phyloP scores from a whole-genome alignment of 2,329 filamentous ascomycete species.

The Pseudomassariella vexata region DNA sequence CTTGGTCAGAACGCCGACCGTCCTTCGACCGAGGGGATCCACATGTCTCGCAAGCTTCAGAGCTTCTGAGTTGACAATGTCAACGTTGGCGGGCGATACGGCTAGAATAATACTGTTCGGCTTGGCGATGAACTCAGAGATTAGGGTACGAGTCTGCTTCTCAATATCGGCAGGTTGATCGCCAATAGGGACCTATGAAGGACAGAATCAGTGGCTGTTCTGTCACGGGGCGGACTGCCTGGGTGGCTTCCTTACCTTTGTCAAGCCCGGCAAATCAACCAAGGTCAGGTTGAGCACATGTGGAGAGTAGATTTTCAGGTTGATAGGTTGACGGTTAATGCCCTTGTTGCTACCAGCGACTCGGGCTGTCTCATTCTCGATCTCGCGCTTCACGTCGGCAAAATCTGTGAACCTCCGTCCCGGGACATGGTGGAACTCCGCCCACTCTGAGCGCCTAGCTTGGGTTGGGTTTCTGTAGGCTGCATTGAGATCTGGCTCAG shows the following conservation, averaged over 20 bases:
- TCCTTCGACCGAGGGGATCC: slow-evolving; percentile 86
- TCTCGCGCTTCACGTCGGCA: slow-evolving; percentile 87
- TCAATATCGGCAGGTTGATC: slow-evolving; percentile 97
- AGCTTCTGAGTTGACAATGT: slow-evolving; percentile 96
- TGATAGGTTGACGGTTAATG: slow-evolving; percentile 95
- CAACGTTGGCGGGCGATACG: slow-evolving; percentile 94
- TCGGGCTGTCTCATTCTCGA: slow-evolving; percentile 91
- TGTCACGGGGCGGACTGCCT: too few relatives aligned
- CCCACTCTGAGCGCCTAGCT: slow-evolving; percentile 67
- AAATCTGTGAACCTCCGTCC: slow-evolving; percentile 89
- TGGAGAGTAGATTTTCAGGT: slow-evolving; percentile 96
- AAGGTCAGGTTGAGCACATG: slow-evolving; percentile 94
- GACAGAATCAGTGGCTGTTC: too few relatives aligned
- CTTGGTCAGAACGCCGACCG: slow-evolving; percentile 95
- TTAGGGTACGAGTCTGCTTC: slow-evolving; percentile 94
- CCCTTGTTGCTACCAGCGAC: slow-evolving; percentile 95
- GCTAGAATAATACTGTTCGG: slow-evolving; percentile 97
- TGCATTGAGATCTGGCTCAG: slow-evolving; percentile 57
- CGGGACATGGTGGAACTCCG: slow-evolving; percentile 93
- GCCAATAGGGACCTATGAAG: slow-evolving; percentile 95
- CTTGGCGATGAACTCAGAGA: slow-evolving; percentile 97
- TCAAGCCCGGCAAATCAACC: slow-evolving; percentile 91
- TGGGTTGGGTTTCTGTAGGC: slow-evolving; percentile 76
- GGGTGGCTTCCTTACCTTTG: too few relatives aligned
- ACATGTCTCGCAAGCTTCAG: slow-evolving; percentile 96